Percentiles rank a stretch among this genome's conserved stretches.
These are phyloP conservation scores for Penicillium thymicola DNA, from an alignment of 2,329 filamentous ascomycete genomes.

Conservation along the genomic window DNA sequence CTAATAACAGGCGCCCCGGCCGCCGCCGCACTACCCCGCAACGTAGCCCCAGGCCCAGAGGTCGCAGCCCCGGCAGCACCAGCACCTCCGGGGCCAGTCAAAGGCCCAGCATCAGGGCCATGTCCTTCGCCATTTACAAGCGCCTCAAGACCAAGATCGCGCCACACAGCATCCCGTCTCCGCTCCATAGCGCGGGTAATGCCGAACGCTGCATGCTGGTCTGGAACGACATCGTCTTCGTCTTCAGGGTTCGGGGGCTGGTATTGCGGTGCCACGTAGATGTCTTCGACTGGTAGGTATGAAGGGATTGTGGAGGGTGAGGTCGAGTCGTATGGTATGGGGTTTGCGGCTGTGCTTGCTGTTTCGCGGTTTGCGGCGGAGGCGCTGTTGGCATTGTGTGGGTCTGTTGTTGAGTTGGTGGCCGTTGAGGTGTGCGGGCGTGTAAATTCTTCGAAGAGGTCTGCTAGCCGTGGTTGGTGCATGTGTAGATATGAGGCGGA, in stretches of 20 bases:
- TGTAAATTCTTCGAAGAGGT: constrained; percentile 51
- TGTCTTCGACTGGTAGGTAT: constrained; percentile 56
- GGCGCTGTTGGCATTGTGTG: constrained; percentile 2
- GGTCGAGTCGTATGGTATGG: constrained; percentile 30
- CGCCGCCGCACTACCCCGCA: constrained; percentile 19
- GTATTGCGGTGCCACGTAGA: constrained; percentile 58
- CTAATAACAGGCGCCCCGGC: constrained; percentile 20
- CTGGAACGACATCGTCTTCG: constrained; percentile 64
- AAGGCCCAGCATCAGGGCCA: constrained; percentile 11
- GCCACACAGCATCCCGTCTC: constrained; percentile 54
- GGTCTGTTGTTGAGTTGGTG: not conserved
- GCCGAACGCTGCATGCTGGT: constrained; percentile 65
- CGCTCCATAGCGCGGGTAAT: constrained; percentile 61
- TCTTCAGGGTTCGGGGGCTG: constrained; percentile 65
- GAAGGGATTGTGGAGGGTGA: constrained; percentile 37
- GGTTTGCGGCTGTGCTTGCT: constrained; percentile 7
- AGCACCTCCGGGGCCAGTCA: constrained; percentile 21
- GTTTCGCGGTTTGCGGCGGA: not conserved
- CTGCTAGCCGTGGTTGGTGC: constrained; percentile 47
- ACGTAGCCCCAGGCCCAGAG: constrained; percentile 16
- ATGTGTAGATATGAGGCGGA: constrained; percentile 49
- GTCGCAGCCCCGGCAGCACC: constrained; percentile 14
- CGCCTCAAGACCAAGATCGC: constrained; percentile 56
- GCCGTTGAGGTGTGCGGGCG: constrained; percentile 40
- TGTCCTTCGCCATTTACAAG: constrained; percentile 41